Evolutionary conservation across 1,284 basidiomycete genomes (phyloP), one percentile per base, ranked within the genome.

Genomic region (Phylloboletellus chloephorus): DNA sequence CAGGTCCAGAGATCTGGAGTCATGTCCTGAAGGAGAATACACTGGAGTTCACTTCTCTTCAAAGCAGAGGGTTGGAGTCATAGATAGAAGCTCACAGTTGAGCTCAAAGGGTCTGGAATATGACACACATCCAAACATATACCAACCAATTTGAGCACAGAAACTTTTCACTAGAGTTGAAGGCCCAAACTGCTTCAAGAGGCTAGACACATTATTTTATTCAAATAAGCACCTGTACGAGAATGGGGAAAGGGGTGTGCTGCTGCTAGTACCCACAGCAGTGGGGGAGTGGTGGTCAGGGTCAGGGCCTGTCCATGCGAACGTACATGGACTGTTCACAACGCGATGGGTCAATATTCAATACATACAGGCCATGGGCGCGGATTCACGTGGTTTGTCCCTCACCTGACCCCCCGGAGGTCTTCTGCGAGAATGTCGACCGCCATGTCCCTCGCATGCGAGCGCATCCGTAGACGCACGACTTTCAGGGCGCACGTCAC

Each of bases 241-340:
- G 6, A 13, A 41, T 11, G 21, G 20, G 29, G 26, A 28, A 24
- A n/a, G n/a, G n/a, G n/a, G n/a, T n/a, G n/a, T n/a, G n/a, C n/a
- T n/a, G n/a, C n/a, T n/a, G n/a, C n/a, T 21, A 11, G 23, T 20
- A 64, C 73, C 52, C 52, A 78, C 78, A 13, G 77, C 74, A 12
- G 65, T 75, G 1, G 76, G 77, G 53, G 78, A 77, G 51, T 79
- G 73, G 48, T 79, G 76, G 13, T 68, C 69, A 21, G 78, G 75
- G 48, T 78, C 76, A 5, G 74, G 75, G 5, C 77, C 74, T 22
- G 64, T 70, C 78, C 78, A 80, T 15, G 60, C 59, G 49, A 80
- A 78, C 13, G 48, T 55, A 39, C 56, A 61, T 25, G 76, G 73
- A 44, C 78, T 79, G 8, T 33, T 19, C 32, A 3, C 12, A 20